These are phyloP conservation scores for Achaetomiella virescens DNA, from an alignment of 495 filamentous ascomycete genomes.

Conservation along the genomic window DNA sequence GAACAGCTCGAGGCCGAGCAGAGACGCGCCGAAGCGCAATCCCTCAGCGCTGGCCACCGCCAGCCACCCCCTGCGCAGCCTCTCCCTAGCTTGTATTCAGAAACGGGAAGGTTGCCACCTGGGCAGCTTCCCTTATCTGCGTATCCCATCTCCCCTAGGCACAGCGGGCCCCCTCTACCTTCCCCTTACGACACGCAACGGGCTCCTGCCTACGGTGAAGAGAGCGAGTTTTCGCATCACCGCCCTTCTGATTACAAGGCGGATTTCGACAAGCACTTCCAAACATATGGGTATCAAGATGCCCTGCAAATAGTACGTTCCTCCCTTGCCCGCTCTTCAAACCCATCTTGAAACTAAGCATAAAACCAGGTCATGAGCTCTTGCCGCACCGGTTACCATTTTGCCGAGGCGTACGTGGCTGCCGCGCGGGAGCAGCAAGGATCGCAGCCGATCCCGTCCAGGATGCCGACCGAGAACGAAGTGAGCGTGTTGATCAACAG, in stretches of 20 bases:
- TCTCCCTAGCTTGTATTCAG: conserved; percentile 31
- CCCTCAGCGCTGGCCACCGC: conserved; percentile 22
- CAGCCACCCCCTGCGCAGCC: conserved; percentile 22
- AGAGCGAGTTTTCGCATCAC: conserved; percentile 29
- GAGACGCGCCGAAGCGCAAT: conserved; percentile 22
- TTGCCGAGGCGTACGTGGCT: conserved; percentile 42
- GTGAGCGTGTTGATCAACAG: conserved; percentile 35
- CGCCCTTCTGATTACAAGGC: conserved; percentile 35
- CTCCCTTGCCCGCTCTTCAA: too few relatives aligned
- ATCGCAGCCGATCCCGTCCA: conserved; percentile 40
- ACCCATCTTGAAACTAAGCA: too few relatives aligned
- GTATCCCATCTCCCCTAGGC: conserved; percentile 37
- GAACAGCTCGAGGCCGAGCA: conserved; percentile 26
- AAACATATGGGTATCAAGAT: conserved; percentile 39
- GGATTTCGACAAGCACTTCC: conserved; percentile 36
- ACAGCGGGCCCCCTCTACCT: conserved; percentile 28
- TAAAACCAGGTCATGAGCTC: conserved; percentile 40
- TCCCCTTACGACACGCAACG: conserved; percentile 38
- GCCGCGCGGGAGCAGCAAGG: conserved; percentile 46
- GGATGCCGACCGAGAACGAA: conserved; percentile 42
- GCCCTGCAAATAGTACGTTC: conserved; percentile 35
- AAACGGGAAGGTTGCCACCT: conserved; percentile 34
- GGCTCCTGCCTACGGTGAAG: conserved; percentile 34
- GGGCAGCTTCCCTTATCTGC: conserved; percentile 38
- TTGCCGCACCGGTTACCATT: conserved; percentile 40